A percentile compares a stretch with the other conserved stretches of the same genome.
These are phyloP conservation scores for Sindora glabra DNA, from an alignment of 306 rosid genomes.

Conservation along the genomic window DNA sequence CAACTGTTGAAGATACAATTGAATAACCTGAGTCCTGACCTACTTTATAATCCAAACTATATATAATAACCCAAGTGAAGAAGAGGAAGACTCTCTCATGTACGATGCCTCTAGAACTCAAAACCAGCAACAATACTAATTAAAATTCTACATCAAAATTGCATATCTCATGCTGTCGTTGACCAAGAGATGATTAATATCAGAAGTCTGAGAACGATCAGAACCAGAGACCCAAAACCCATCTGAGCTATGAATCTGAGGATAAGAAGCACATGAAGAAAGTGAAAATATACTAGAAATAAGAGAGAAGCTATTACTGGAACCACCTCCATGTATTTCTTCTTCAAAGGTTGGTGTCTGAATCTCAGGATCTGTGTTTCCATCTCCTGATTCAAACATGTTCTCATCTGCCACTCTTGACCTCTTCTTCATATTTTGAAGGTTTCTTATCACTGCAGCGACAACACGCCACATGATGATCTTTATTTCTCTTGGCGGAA, in stretches of 20 bases:
- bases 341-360: too few relatives aligned
- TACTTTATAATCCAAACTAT: conserved; percentile 3
- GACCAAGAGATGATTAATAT: conserved; percentile 88
- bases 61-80: neutral
- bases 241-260: conserved; percentile 52
- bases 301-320: conserved; percentile 39
- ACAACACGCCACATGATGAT: conserved; percentile 33
- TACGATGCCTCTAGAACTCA: neutral
- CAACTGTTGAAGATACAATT: too few relatives aligned
- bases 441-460: conserved; percentile 35
- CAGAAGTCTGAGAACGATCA: conserved; percentile 59
- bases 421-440: conserved; percentile 49
- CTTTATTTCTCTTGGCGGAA: neutral
- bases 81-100: neutral
- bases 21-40: too few relatives aligned
- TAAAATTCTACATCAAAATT: conserved; percentile 62
- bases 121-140: neutral
- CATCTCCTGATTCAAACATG: conserved; percentile 46
- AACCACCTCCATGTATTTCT: too few relatives aligned
- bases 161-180: conserved; percentile 97
- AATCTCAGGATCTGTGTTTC: too few relatives aligned
- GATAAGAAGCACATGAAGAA: conserved; percentile 70
- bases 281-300: conserved; percentile 44
- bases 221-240: conserved; percentile 65
- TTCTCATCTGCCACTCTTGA: conserved; percentile 86